Evolutionary conservation across 108 stramenopile species (phyloP), one percentile per base, ranked within the genome.

Genomic region (Parietichytrium sp.): DNA sequence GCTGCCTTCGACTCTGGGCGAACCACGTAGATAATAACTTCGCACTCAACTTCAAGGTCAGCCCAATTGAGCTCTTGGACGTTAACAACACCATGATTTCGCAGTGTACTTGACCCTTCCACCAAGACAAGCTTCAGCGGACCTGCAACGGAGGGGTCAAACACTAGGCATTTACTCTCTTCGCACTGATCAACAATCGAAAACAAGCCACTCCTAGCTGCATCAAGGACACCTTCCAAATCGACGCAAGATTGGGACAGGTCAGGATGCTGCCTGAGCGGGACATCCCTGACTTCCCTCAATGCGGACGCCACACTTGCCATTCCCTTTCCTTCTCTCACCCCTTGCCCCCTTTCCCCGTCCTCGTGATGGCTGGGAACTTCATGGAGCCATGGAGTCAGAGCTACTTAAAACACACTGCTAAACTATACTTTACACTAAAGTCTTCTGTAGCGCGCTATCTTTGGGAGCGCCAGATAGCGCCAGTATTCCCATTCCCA

Each of bases 91-190:
- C 61, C 61, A 1, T 72, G 61, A 33, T 72, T 42, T 6, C 61
- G 61, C 33, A 72, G 61, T 25, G 36, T 72, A 1, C 3, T 45
- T 47, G 61, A 36, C 38, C 61, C 61, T 25, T 72, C 61, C n/a
- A 72, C 61, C 13, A 72, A 42, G 38, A 72, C 61, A n/a, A 72
- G 61, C 61, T 72, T 72, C n/a, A 72, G 42, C 42, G 61, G 61
- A 0, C 61, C 61, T 18, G 61, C 61, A n/a, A 72, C 61, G 20
- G 38, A 45, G 10, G 61, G 61, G 61, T 72, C 61, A 25, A 72
- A 72, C 10, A 72, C 61, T 2, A 72, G 61, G 42, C 61, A 72
- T 38, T 72, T 72, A 72, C 61, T 72, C 45, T 45, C 61, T 20
- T 10, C 38, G 33, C 61, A 72, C 23, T 33, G 38, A 42, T 72